Conservation (phyloP, 163 green algal genomes). For the Trebouxiophyceae sp. region DNA sequence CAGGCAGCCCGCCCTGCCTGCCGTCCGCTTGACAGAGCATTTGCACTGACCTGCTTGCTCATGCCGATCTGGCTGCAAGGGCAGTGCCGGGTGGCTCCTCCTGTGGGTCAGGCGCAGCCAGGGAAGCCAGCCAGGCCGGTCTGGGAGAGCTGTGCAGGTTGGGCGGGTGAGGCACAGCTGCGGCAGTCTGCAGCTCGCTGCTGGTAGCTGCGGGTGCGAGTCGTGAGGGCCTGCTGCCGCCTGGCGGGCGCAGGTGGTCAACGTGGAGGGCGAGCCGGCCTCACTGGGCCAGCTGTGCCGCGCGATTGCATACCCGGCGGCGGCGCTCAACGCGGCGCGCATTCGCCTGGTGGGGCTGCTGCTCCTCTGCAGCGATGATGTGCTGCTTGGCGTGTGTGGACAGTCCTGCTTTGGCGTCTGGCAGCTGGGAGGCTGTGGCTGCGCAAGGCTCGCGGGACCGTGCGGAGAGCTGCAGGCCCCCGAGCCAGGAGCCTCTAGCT, state of each 20-base stretch:
- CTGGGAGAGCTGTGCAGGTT: no score
- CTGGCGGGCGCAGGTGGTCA: neutral
- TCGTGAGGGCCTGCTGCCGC: no score
- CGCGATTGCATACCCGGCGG: neutral
- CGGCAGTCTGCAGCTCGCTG: no score
- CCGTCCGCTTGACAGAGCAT: neutral
- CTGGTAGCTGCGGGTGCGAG: no score
- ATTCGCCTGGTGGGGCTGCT: neutral
- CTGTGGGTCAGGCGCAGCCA: no score
- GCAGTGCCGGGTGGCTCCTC: neutral
- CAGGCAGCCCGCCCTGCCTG: neutral
- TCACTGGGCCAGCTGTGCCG: neutral
- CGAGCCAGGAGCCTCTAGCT: no score
- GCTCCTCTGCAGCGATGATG: neutral
- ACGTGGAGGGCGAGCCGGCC: neutral
- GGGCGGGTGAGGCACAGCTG: no score
- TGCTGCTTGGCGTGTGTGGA: neutral
- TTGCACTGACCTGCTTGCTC: neutral
- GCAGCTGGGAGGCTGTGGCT: neutral
- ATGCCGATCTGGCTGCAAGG: neutral
- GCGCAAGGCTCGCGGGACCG: no score
- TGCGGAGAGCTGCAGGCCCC: no score
- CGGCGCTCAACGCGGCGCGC: neutral
- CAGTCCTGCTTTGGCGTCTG: neutral
- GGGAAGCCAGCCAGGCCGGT: no score